A percentile compares a stretch with the other conserved stretches of the same genome.
phyloP scores from a whole-genome alignment of 176 grass and related monocot genomes.

The Dactylis glomerata region DNA sequence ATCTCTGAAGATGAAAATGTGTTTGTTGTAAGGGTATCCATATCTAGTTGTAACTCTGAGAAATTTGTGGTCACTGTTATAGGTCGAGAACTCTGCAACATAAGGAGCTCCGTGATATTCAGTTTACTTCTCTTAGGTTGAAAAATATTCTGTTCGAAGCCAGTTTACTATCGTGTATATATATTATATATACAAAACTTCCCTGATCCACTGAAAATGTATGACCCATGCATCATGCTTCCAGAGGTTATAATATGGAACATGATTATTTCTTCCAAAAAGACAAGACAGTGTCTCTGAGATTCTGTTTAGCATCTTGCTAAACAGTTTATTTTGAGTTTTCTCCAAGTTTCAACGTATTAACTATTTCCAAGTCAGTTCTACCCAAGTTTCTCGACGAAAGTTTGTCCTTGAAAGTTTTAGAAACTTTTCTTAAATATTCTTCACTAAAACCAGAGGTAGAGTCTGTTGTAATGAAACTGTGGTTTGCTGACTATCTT shows the following conservation, averaged over 20 bases:
- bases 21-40: too few species aligned
- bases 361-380: not conserved
- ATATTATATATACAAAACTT: not conserved
- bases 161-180: not conserved
- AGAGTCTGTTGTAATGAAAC: not conserved
- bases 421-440: not conserved
- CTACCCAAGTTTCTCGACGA: not conserved
- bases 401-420: not conserved
- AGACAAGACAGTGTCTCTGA: not conserved
- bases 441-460: not conserved
- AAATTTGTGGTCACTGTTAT: not conserved
- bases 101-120: not conserved
- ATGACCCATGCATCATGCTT: not conserved
- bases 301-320: not conserved
- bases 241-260: not conserved
- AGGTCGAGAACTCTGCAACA: not conserved
- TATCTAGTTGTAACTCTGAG: too few species aligned
- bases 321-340: not conserved
- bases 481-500: not conserved
- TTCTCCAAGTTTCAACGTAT: not conserved
- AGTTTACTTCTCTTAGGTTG: too few species aligned
- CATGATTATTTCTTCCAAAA: not conserved
- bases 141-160: too few species aligned
- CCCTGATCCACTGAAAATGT: not conserved
- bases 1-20: not conserved